These are phyloP conservation scores for Pseudocercospora musae DNA, from an alignment of 2,329 filamentous ascomycete species.

Conservation along the genomic window DNA sequence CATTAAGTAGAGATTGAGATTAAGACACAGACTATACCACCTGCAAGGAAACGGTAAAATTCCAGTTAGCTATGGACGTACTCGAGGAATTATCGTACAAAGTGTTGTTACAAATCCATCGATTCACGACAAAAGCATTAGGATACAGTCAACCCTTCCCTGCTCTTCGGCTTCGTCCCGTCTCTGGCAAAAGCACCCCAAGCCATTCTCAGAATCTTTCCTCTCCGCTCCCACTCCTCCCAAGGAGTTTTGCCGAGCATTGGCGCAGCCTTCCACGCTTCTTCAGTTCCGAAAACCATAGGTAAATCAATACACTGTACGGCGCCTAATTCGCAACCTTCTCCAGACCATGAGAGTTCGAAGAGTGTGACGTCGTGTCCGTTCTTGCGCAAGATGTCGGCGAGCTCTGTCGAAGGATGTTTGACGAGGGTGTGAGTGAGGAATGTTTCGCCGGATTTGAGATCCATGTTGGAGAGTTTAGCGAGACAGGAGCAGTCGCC, in stretches of 20 bases:
- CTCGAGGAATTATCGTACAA: too few relatives aligned
- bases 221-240: not conserved
- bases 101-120: too few relatives aligned
- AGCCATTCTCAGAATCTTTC: not conserved
- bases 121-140: not conserved
- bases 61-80: too few relatives aligned
- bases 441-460: not conserved
- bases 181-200: not conserved
- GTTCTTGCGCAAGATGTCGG: not conserved
- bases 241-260: not conserved
- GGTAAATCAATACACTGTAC: constrained; percentile 8
- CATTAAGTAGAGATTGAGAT: too few relatives aligned
- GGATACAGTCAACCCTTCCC: not conserved
- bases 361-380: not conserved
- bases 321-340: not conserved
- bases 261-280: not conserved
- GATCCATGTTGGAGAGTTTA: not conserved
- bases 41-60: too few relatives aligned
- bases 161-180: not conserved
- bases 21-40: too few relatives aligned
- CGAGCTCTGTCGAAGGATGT: not conserved
- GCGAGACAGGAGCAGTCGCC: constrained; percentile 1
- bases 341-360: constrained; percentile 4
- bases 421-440: constrained; percentile 1
- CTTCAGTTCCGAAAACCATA: constrained; percentile 3